Evolutionary conservation across 2,329 filamentous ascomycete species (phyloP).

Genomic region (Sporothrix brasiliensis): DNA sequence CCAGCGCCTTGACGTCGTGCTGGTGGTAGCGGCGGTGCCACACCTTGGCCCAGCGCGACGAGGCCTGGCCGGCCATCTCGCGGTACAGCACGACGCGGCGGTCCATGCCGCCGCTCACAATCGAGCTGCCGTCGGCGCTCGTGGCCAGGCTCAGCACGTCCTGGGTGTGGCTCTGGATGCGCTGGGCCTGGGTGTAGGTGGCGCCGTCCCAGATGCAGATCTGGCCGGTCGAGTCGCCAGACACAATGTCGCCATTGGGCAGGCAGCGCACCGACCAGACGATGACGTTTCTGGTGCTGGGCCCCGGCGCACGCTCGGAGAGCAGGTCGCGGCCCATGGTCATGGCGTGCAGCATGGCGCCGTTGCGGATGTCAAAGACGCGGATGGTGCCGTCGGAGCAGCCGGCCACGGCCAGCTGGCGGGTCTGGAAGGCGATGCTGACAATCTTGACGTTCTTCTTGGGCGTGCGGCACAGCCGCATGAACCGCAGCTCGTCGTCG

Average conservation of each 20-base stretch:
- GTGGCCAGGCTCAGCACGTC: slow-evolving; percentile 88
- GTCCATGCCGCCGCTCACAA: slow-evolving; percentile 92
- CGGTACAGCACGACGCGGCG: slow-evolving; percentile 82
- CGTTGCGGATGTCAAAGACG: slow-evolving; percentile 81
- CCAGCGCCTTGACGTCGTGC: slow-evolving; percentile 94
- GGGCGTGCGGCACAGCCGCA: slow-evolving; percentile 65
- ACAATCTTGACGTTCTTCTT: slow-evolving; percentile 87
- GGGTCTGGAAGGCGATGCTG: slow-evolving; percentile 86
- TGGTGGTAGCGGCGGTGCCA: slow-evolving; percentile 84
- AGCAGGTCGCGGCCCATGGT: slow-evolving; percentile 77
- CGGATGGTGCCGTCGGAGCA: slow-evolving; percentile 97
- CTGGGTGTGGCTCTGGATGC: slow-evolving; percentile 82
- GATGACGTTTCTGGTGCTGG: slow-evolving; percentile 78
- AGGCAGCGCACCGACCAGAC: slow-evolving; percentile 93
- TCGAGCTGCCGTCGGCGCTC: slow-evolving; percentile 75
- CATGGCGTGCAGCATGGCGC: slow-evolving; percentile 76
- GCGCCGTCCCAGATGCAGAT: slow-evolving; percentile 92
- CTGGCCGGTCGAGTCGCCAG: slow-evolving; percentile 92
- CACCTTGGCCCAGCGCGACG: slow-evolving; percentile 77
- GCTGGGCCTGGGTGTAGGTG: slow-evolving; percentile 84
- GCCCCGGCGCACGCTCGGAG: slow-evolving; percentile 46
- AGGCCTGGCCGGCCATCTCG: slow-evolving; percentile 52
- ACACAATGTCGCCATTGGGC: slow-evolving; percentile 85
- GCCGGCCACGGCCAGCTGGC: slow-evolving; percentile 80
- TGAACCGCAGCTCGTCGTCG: slow-evolving; percentile 79